These are phyloP conservation scores for Mortierella sp. DNA, from an alignment of 371 early-diverging fungal species.

Conservation along the genomic window DNA sequence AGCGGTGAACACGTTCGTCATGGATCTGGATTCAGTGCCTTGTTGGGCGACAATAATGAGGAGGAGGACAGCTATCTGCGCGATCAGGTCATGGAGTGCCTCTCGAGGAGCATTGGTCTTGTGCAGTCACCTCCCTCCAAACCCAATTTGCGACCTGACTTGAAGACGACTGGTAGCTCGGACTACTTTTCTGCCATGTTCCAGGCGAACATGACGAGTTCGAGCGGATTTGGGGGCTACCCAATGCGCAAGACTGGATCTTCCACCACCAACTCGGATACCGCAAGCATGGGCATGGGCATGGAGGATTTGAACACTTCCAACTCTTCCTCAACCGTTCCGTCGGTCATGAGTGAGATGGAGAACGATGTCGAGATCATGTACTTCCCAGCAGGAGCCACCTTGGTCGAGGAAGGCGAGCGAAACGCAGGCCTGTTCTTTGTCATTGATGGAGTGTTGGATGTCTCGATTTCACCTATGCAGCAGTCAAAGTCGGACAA, in stretches of 20 bases:
- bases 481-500: conserved; percentile 35
- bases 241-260: conserved; percentile 42
- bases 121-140: conserved; percentile 48
- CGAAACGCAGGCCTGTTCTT: conserved; percentile 91
- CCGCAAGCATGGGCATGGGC: conserved; percentile 41
- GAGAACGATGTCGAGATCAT: conserved; percentile 77
- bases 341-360: conserved; percentile 60
- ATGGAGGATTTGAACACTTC: conserved; percentile 57
- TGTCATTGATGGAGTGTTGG: conserved; percentile 91
- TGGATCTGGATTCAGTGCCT: conserved; percentile 53
- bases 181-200: conserved; percentile 52
- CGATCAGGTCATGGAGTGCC: conserved; percentile 75
- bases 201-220: conserved; percentile 38
- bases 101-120: conserved; percentile 72
- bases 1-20: conserved; percentile 46
- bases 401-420: conserved; percentile 86
- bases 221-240: conserved; percentile 25
- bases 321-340: conserved; percentile 61
- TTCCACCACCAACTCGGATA: conserved; percentile 35
- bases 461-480: conserved; percentile 75
- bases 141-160: conserved; percentile 28
- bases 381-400: conserved; percentile 80
- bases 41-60: conserved; percentile 65
- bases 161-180: conserved; percentile 44
- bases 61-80: conserved; percentile 75